These are phyloP conservation scores for Heliosperma pusillum DNA, from an alignment of 148 eudicot genomes.

Conservation along the genomic window DNA sequence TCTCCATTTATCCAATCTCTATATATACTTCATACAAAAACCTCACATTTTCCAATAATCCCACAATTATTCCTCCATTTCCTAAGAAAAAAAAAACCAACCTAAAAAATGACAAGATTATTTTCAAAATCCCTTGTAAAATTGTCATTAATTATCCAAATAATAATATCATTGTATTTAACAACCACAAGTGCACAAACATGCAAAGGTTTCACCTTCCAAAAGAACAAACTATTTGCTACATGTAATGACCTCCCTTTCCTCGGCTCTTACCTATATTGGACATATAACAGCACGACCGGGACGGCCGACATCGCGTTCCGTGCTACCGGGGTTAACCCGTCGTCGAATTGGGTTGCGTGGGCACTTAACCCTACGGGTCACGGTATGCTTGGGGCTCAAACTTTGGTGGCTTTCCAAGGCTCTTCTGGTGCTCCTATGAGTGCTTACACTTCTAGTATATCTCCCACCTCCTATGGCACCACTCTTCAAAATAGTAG, in stretches of 20 bases:
- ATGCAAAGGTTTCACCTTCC: constrained; percentile 34
- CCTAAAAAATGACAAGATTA: constrained; percentile 9
- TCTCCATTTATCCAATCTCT: background rate
- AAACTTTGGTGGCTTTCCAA: constrained; percentile 52
- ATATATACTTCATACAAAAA: background rate
- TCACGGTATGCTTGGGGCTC: constrained; percentile 52
- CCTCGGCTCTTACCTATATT: constrained; percentile 48
- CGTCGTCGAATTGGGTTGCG: constrained; percentile 58
- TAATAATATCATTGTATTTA: background rate
- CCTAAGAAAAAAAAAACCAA: background rate
- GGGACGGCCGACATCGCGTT: constrained; percentile 60
- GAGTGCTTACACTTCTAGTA: constrained; percentile 48
- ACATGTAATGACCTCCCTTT: constrained; percentile 46
- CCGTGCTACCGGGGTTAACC: constrained; percentile 39
- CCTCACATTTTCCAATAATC: background rate
- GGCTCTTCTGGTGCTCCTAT: constrained; percentile 29
- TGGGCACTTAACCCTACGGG: constrained; percentile 58
- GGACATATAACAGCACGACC: constrained; percentile 49
- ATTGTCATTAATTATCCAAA: constrained; percentile 20
- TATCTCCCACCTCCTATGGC: background rate
- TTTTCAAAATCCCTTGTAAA: background rate
- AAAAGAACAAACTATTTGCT: constrained; percentile 34
- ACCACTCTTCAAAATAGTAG: constrained; percentile 22
- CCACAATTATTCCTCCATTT: background rate
- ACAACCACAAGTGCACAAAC: constrained; percentile 17